These are phyloP conservation scores for Filobasidium floriforme DNA, from an alignment of 768 basidiomycete species.

Conservation along the genomic window DNA sequence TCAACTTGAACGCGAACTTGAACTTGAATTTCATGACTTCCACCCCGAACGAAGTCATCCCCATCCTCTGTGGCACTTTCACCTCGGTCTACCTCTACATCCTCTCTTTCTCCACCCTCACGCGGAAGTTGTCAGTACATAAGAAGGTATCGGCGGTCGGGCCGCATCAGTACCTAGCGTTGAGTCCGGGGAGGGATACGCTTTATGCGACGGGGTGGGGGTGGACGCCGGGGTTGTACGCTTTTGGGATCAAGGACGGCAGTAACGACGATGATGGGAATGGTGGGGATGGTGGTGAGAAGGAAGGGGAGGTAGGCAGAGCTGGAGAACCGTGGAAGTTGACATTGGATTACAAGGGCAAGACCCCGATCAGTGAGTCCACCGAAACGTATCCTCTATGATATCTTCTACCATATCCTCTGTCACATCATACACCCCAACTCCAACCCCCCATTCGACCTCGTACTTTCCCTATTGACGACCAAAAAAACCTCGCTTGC, in stretches of 20 bases:
- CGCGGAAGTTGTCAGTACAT: conserved; percentile 20
- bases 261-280: conserved; percentile 5
- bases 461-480: not conserved
- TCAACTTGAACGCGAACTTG: too few relatives aligned
- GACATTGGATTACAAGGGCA: conserved; percentile 12
- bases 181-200: conserved; percentile 18
- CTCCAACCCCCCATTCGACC: not conserved
- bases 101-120: conserved; percentile 32
- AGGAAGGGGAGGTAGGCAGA: conserved; percentile 19
- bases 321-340: not conserved
- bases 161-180: conserved; percentile 35
- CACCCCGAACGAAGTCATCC: conserved; percentile 4
- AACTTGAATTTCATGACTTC: conserved; percentile 17
- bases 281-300: too few relatives aligned
- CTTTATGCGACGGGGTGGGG: conserved; percentile 37
- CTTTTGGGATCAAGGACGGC: conserved; percentile 13
- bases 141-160: conserved; percentile 25
- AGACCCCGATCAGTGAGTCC: conserved; percentile 18
- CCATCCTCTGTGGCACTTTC: conserved; percentile 32
- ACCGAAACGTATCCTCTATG: not conserved
- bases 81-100: conserved; percentile 37
- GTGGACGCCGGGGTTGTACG: conserved; percentile 28
- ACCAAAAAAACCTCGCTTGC: too few relatives aligned
- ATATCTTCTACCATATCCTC: too few relatives aligned
- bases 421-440: too few relatives aligned